Base-by-base conservation (phyloP, 1,139 yeast genomes). In the Ashbya aceris region DNA sequence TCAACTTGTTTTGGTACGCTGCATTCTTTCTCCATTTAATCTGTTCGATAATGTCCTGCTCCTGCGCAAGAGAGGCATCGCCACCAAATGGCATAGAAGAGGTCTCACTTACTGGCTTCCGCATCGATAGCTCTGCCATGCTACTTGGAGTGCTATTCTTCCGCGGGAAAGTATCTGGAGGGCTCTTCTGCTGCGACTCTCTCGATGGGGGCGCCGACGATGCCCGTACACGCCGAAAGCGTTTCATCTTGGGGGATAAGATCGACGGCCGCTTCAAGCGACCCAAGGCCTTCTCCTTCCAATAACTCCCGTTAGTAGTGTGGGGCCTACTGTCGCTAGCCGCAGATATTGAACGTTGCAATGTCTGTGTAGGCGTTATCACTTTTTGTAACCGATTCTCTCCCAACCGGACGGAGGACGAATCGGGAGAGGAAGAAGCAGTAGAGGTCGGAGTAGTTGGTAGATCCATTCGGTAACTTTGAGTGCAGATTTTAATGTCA, bases 1-100 rank as follows among this genome's bases (percentile, higher is more conserved):
- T 34, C 29, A 34, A 34, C 14, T 34, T 34, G 37, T 34, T 34
- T 20, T 34, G 37, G 27, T 34, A 34, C 27, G 37, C 37, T 10
- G 27, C 27, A 29, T 34, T 34, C 29, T 34, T 34, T 34, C 37
- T 6, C 14, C n/a, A 23, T 14, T 34, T 34, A 10, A 34, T 23
- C 14, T 34, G 20, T 14, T 34, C 37, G 11, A 34, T 23, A 23
- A 34, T 34, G 29, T 23, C 37, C n/a, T 4, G 29, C 8, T 34
- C 37, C 29, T 17, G 27, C 8, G 37, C 27, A 23, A n/a, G n/a
- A 13, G 12, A 12, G 20, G 20, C 29, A 5, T 34, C 29, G 3
- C n/a, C 29, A 20, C 14, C 37, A 23, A n/a, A 34, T n/a, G 20
- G 27, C 12, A 34, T 9, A 3, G 29, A n/a, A 4, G 20, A 29